These are phyloP conservation scores for Antrodiella citrinella DNA, from an alignment of 768 basidiomycete genomes.

Conservation along the genomic window DNA sequence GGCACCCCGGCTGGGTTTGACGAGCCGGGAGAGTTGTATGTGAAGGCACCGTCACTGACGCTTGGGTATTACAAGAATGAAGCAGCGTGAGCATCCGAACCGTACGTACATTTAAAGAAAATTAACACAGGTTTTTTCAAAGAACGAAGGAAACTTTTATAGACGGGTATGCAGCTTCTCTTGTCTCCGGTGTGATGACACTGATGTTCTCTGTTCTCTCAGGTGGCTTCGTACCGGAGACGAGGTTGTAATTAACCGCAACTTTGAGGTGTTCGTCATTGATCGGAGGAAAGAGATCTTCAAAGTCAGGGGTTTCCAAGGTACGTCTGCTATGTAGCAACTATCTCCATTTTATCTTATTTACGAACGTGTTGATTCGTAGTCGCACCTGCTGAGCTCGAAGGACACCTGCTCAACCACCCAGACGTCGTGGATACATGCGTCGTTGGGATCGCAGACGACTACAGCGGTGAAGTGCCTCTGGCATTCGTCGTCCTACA, in stretches of 20 bases:
- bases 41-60: constrained; percentile 33
- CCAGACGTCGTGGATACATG: constrained; percentile 35
- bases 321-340: constrained; percentile 29
- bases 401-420: constrained; percentile 29
- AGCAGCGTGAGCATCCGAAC: constrained; percentile 9
- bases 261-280: constrained; percentile 58
- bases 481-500: constrained; percentile 59
- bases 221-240: constrained; percentile 68
- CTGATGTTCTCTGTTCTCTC: neutral
- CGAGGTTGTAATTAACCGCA: constrained; percentile 55
- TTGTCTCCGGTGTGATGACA: neutral
- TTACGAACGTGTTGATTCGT: constrained; percentile 13
- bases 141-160: constrained; percentile 61
- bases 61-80: constrained; percentile 24
- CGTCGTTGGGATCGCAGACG: constrained; percentile 55
- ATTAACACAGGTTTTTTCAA: constrained; percentile 1
- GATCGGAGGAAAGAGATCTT: constrained; percentile 75
- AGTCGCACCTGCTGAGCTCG: constrained; percentile 29
- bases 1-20: constrained; percentile 33
- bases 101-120: neutral
- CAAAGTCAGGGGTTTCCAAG: constrained; percentile 47
- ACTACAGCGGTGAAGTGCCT: constrained; percentile 71
- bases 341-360: too few species aligned
- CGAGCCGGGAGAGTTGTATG: constrained; percentile 41
- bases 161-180: constrained; percentile 25